These are phyloP conservation scores for Neopestalotiopsis clavispora DNA, from an alignment of 2,329 filamentous ascomycete genomes.

Conservation along the genomic window DNA sequence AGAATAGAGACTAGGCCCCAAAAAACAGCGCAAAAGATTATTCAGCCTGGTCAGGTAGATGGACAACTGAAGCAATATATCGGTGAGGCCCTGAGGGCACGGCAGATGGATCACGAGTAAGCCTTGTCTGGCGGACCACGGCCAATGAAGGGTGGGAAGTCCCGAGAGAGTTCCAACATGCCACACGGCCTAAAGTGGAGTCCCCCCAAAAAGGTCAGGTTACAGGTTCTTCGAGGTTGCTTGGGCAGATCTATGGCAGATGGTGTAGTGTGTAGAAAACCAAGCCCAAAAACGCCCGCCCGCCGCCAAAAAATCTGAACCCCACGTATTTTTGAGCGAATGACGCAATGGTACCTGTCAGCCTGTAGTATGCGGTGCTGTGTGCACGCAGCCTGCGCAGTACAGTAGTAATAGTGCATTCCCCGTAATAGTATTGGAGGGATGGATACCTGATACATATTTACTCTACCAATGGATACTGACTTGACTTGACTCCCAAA, in stretches of 20 bases:
- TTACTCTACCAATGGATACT: too few species aligned
- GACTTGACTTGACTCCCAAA: too few species aligned
- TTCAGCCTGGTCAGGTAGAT: neutral
- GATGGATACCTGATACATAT: neutral
- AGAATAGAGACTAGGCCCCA: neutral
- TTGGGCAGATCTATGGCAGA: too few species aligned
- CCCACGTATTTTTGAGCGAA: neutral
- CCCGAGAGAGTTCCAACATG: neutral
- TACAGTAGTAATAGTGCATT: constrained; percentile 1
- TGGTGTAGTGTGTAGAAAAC: neutral
- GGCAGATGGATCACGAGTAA: constrained; percentile 2
- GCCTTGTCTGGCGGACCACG: neutral
- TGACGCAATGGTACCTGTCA: constrained; percentile 1
- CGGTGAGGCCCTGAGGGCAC: neutral
- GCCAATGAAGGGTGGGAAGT: neutral
- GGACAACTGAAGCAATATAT: neutral
- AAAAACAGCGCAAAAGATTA: neutral
- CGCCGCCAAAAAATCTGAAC: neutral
- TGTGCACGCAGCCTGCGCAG: neutral
- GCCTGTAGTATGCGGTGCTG: neutral
- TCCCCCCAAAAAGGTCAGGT: neutral
- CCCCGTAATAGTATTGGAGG: neutral
- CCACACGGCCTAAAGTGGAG: neutral
- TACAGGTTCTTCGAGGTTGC: neutral
- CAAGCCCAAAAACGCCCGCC: neutral